Base-by-base conservation (phyloP, 495 filamentous ascomycete genomes). In the Clavariopsis aquatica region DNA sequence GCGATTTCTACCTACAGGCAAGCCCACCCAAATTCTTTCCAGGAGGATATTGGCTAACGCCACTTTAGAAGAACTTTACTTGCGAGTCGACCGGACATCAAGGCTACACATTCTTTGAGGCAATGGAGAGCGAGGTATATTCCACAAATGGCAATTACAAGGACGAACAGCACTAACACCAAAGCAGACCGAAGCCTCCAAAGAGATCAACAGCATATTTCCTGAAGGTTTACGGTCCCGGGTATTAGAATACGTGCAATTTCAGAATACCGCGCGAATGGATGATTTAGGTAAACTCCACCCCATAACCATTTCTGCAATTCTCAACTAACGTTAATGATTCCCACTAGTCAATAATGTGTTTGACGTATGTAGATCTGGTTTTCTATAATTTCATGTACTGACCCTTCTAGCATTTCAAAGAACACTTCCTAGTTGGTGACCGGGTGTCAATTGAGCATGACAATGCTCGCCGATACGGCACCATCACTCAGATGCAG, bases 51-150 rank as follows among this genome's bases (percentile, higher is more conserved):
- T 38, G 51, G 38, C 56, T 69, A 69, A 73, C 52, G 12, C 57
- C 58, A 49, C 47, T 57, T 47, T 68, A 94, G 85, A 89, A 87
- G 63, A 86, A 88, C 47, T 99, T 98, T 72, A 96, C 93, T 55
- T 96, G 93, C 74, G 88, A 94, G 66, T 93, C 97, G 62, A 97
- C 91, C 2, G 94, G 94, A 34, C 92, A 96, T 75, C 95, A 93
- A 27, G 89, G 89, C 27, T 77, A 97, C 68, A 93, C 82, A n/a
- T 98, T 96, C 75, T 97, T 96, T 62, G 91, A 98, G 57, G 94
- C 94, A 3, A 81, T 92, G 17, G 85, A 90, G 73, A 96, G 92
- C 75, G 95, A 98, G 84, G 94, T 97, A 84, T 43, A 86, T 47
- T 9, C 38, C 8, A 17, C 26, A 22, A 22, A 7, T 4, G 13